A percentile compares a stretch with the other conserved stretches of the same genome.
Evolutionary conservation across 1,284 basidiomycete genomes (phyloP).

Genomic region (Ceratobasidium sp.): DNA sequence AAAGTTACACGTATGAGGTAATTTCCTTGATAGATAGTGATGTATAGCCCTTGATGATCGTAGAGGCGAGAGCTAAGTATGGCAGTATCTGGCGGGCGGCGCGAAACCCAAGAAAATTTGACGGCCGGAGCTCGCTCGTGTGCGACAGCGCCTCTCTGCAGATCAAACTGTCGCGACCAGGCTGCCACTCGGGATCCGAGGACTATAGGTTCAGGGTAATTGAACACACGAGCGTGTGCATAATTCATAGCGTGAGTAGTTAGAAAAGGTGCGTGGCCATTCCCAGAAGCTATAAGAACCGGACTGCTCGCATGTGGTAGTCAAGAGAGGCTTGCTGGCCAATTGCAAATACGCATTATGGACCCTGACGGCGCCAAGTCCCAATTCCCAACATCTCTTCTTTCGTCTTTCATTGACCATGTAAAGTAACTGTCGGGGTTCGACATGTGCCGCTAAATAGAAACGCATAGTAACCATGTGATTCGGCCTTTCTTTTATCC

Average conservation of each 20-base stretch:
- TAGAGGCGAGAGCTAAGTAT: conserved; percentile 23
- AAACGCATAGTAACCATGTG: no score
- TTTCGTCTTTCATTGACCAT: no score
- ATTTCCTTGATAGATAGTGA: not conserved
- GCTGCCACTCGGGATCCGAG: not conserved
- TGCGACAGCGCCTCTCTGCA: conserved; percentile 6
- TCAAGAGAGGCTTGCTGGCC: not conserved
- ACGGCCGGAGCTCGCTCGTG: conserved; percentile 29
- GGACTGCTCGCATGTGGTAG: not conserved
- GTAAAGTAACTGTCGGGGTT: no score
- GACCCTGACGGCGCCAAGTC: not conserved
- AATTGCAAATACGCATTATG: not conserved
- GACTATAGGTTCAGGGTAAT: not conserved
- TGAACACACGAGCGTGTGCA: conserved; percentile 1
- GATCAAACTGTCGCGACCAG: conserved; percentile 10
- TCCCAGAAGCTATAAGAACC: conserved; percentile 4
- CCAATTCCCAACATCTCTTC: no score
- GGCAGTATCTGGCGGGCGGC: not conserved
- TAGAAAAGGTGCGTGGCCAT: not conserved
- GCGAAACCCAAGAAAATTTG: not conserved
- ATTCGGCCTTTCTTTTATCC: no score
- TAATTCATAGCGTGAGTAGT: not conserved
- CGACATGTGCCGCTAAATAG: no score
- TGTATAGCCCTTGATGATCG: not conserved
- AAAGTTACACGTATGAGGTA: not conserved